Percentiles rank a stretch among this genome's conserved stretches.
These are phyloP conservation scores for Ilyonectria mors-panacis DNA, from an alignment of 2,329 filamentous ascomycete genomes.

Conservation along the genomic window DNA sequence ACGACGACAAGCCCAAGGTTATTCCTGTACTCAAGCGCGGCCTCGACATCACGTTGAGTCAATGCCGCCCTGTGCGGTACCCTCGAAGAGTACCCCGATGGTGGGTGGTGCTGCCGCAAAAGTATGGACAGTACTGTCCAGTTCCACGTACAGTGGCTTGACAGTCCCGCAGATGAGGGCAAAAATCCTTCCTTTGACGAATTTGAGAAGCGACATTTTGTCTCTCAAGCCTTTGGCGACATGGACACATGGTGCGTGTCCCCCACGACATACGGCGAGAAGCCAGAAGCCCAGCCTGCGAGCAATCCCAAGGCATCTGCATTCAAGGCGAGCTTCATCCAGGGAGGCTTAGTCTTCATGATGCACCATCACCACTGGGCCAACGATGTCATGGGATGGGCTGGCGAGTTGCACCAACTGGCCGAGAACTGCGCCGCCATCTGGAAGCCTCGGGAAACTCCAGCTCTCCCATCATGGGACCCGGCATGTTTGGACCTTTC, in stretches of 20 bases:
- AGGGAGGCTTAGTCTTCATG: slow-evolving; percentile 57
- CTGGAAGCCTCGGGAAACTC: slow-evolving; percentile 36
- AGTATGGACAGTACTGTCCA: slow-evolving; percentile 50
- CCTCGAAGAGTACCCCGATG: slow-evolving; percentile 54
- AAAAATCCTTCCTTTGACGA: slow-evolving; percentile 54
- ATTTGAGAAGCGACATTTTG: slow-evolving; percentile 54
- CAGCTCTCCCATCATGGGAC: slow-evolving; percentile 52
- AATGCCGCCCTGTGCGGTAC: slow-evolving; percentile 54
- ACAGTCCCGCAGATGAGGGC: slow-evolving; percentile 44
- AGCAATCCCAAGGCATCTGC: slow-evolving; percentile 51
- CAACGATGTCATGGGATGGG: slow-evolving; percentile 59
- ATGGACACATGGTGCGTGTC: slow-evolving; percentile 51
- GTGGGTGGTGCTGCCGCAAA: slow-evolving; percentile 54
- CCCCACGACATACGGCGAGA: slow-evolving; percentile 56
- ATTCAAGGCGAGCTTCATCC: slow-evolving; percentile 59
- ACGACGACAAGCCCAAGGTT: slow-evolving; percentile 48
- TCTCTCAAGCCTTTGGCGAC: slow-evolving; percentile 49
- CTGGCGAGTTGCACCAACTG: slow-evolving; percentile 54
- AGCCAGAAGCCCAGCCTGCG: slow-evolving; percentile 53
- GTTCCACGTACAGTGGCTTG: slow-evolving; percentile 55
- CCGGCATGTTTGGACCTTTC: slow-evolving; percentile 52
- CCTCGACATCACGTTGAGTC: slow-evolving; percentile 54
- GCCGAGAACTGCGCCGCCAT: slow-evolving; percentile 58
- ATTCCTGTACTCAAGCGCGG: slow-evolving; percentile 51
- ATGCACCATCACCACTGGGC: slow-evolving; percentile 59